phyloP scores from a whole-genome alignment of 306 rosid species.

The Comarum palustre region DNA sequence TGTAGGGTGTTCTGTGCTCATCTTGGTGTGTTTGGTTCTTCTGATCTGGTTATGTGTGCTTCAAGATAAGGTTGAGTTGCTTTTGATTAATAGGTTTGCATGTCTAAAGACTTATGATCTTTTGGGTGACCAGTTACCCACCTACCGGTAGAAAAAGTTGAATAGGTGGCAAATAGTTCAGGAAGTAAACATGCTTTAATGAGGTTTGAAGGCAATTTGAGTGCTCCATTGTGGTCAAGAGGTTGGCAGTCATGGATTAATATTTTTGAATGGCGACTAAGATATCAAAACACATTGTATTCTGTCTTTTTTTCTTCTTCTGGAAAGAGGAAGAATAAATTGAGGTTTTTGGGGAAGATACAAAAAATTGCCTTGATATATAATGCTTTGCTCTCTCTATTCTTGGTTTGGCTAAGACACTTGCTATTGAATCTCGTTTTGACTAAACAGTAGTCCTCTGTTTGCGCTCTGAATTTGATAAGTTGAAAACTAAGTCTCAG shows the following conservation, averaged over 20 bases:
- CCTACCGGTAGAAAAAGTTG: background rate
- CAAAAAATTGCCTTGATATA: background rate
- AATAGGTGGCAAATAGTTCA: background rate
- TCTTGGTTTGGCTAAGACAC: background rate
- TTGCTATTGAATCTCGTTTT: background rate
- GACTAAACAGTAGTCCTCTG: background rate
- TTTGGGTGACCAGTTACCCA: background rate
- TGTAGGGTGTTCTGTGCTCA: background rate
- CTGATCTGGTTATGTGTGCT: background rate
- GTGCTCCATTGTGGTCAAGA: background rate
- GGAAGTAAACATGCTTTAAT: background rate
- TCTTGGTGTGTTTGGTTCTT: background rate
- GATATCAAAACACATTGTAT: background rate
- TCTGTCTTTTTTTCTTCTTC: background rate
- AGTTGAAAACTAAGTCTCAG: background rate
- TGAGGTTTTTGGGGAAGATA: too few relatives aligned
- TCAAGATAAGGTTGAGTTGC: slow-evolving; percentile 1
- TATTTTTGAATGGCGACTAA: background rate
- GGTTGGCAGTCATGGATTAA: background rate
- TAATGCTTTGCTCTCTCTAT: background rate
- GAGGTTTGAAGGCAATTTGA: background rate
- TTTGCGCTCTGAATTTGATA: background rate
- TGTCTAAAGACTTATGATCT: background rate
- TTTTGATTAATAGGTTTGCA: background rate
- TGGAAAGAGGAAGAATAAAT: too few relatives aligned